phyloP scores from a whole-genome alignment of 306 rosid species.

The Corylus avellana region DNA sequence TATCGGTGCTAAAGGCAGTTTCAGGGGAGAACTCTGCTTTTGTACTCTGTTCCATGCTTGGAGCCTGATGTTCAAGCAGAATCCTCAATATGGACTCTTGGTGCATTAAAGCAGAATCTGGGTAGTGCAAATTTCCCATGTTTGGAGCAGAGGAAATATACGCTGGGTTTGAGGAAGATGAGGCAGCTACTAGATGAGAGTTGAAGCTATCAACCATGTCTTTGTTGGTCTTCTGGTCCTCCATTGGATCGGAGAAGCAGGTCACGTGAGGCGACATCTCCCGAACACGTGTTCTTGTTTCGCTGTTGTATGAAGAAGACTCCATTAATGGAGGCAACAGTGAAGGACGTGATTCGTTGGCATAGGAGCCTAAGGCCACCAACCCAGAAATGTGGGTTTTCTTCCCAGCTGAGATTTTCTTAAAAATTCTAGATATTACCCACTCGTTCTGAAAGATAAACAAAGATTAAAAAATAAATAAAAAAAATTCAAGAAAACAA shows the following conservation, averaged over 20 bases:
- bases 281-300: slow-evolving; percentile 31
- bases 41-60: slow-evolving; percentile 15
- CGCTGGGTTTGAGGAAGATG: slow-evolving; percentile 22
- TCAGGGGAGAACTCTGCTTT: slow-evolving; percentile 34
- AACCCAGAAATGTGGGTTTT: slow-evolving; percentile 47
- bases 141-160: slow-evolving; percentile 31
- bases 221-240: slow-evolving; percentile 35
- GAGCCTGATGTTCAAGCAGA: slow-evolving; percentile 42
- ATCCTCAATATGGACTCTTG: slow-evolving; percentile 44
- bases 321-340: slow-evolving; percentile 67
- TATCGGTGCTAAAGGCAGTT: slow-evolving; percentile 41
- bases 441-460: slow-evolving; percentile 68
- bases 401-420: slow-evolving; percentile 48
- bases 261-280: slow-evolving; percentile 55
- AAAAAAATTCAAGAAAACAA: neutral
- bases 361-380: slow-evolving; percentile 35
- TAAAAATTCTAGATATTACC: slow-evolving; percentile 75
- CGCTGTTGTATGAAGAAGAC: slow-evolving; percentile 50
- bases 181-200: neutral
- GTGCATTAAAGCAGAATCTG: slow-evolving; percentile 27
- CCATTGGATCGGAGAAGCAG: slow-evolving; percentile 61
- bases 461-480: neutral
- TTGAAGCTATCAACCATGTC: slow-evolving; percentile 29
- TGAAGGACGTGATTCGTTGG: slow-evolving; percentile 22
- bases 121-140: slow-evolving; percentile 31